Conservation (phyloP, 2,329 filamentous ascomycete species). For the Neonectria punicea region DNA sequence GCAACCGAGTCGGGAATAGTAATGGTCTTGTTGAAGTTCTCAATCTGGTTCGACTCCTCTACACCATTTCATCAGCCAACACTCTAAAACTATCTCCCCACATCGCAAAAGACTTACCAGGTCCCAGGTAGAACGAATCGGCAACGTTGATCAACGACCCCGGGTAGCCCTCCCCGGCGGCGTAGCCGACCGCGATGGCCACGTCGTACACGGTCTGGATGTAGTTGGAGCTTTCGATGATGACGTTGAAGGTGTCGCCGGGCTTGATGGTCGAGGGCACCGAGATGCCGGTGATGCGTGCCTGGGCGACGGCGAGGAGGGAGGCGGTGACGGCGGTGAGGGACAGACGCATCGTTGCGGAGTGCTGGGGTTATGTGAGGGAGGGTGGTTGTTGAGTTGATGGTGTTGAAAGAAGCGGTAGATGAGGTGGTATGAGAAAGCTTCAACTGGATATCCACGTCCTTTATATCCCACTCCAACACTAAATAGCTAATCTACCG, state of each 20-base stretch:
- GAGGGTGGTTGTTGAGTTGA: not conserved
- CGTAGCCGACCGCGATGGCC: slow-evolving; percentile 56
- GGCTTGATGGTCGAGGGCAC: slow-evolving; percentile 53
- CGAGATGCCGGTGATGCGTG: slow-evolving; percentile 56
- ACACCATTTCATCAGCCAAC: slow-evolving; percentile 3
- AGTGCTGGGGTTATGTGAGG: not conserved
- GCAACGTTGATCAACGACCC: slow-evolving; percentile 44
- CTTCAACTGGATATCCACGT: not conserved
- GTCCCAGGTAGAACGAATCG: slow-evolving; percentile 50
- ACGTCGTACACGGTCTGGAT: slow-evolving; percentile 58
- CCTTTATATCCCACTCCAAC: not conserved
- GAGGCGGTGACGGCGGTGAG: slow-evolving; percentile 38
- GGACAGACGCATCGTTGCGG: slow-evolving; percentile 41
- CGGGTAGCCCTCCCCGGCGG: slow-evolving; percentile 37
- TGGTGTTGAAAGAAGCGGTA: not conserved
- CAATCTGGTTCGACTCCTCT: slow-evolving; percentile 38
- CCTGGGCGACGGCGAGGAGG: slow-evolving; percentile 46
- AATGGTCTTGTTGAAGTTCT: slow-evolving; percentile 43
- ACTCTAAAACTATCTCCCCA: too few relatives aligned
- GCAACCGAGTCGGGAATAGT: slow-evolving; percentile 35
- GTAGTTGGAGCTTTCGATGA: slow-evolving; percentile 54
- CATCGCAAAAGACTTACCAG: slow-evolving; percentile 32
- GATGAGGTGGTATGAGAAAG: not conserved
- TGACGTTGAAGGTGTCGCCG: slow-evolving; percentile 51
- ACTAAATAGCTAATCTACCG: not conserved